Conservation (phyloP, 2,329 filamentous ascomycete genomes). For the Aspergillus thermomutatus region DNA sequence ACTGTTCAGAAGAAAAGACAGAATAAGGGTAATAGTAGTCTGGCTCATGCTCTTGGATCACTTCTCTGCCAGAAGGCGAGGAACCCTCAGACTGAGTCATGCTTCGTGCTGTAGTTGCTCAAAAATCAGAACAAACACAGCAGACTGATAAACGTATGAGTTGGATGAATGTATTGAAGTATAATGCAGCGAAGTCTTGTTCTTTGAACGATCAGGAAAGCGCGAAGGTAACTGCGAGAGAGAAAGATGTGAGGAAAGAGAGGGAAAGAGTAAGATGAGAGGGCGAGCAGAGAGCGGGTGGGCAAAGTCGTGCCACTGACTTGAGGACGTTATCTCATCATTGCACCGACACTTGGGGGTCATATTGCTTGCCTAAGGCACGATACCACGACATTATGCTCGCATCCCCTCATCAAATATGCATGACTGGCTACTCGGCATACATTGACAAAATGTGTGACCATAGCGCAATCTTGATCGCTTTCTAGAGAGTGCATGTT, state of each 20-base stretch:
- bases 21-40: background rate
- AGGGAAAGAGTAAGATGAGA: background rate
- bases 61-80: background rate
- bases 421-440: background rate
- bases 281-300: background rate
- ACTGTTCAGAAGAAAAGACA: background rate
- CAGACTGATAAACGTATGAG: background rate
- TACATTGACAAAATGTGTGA: background rate
- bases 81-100: background rate
- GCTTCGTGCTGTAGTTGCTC: background rate
- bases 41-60: background rate
- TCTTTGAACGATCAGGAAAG: background rate
- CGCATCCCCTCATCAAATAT: background rate
- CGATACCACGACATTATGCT: background rate
- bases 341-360: background rate
- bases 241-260: background rate
- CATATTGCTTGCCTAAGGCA: background rate
- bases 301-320: background rate
- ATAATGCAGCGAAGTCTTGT: background rate
- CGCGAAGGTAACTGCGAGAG: background rate
- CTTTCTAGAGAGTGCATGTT: background rate
- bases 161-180: background rate
- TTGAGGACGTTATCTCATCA: background rate
- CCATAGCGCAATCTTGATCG: background rate
- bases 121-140: background rate